phyloP scores from a whole-genome alignment of 306 rosid species.

The Parietaria judaica region DNA sequence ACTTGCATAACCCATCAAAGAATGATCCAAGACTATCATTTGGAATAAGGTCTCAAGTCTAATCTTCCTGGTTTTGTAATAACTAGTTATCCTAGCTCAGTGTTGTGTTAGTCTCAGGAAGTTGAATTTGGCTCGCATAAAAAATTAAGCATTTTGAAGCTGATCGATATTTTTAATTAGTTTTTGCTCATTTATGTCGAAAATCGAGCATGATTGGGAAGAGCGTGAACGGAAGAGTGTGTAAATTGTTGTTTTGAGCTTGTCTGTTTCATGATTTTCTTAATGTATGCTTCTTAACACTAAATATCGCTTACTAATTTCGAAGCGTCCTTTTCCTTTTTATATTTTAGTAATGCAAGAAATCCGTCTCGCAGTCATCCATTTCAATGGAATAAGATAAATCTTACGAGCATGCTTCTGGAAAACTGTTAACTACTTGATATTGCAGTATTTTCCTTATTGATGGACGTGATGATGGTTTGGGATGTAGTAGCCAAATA shows the following conservation, averaged over 20 bases:
- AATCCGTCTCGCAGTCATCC: slow-evolving; percentile 65
- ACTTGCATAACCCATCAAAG: slow-evolving; percentile 91
- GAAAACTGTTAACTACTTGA: slow-evolving; percentile 58
- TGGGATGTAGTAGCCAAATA: slow-evolving; percentile 90
- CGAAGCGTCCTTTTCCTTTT: slow-evolving; percentile 59
- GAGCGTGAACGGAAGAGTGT: slow-evolving; percentile 27
- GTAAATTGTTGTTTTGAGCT: slow-evolving; percentile 27
- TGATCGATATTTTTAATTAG: slow-evolving; percentile 46
- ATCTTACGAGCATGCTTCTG: slow-evolving; percentile 42
- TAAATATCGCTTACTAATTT: slow-evolving; percentile 53
- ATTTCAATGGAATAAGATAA: slow-evolving; percentile 49
- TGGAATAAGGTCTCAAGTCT: slow-evolving; percentile 21
- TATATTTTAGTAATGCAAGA: slow-evolving; percentile 44
- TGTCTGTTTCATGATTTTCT: slow-evolving; percentile 62
- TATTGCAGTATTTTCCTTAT: slow-evolving; percentile 88
- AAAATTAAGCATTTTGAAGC: slow-evolving; percentile 80
- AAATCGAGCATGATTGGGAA: slow-evolving; percentile 24
- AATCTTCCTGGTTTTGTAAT: slow-evolving; percentile 50
- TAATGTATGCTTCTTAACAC: slow-evolving; percentile 71
- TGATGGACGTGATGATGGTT: slow-evolving; percentile 77
- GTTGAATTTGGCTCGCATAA: slow-evolving; percentile 68
- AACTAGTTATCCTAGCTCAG: slow-evolving; percentile 39
- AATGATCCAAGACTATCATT: slow-evolving; percentile 58
- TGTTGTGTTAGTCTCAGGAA: slow-evolving; percentile 41
- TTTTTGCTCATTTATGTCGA: slow-evolving; percentile 38